Percentiles rank a stretch among this genome's conserved stretches.
Evolutionary conservation across 495 filamentous ascomycete species (phyloP).

Genomic region (Friedmanniomyces simplex): DNA sequence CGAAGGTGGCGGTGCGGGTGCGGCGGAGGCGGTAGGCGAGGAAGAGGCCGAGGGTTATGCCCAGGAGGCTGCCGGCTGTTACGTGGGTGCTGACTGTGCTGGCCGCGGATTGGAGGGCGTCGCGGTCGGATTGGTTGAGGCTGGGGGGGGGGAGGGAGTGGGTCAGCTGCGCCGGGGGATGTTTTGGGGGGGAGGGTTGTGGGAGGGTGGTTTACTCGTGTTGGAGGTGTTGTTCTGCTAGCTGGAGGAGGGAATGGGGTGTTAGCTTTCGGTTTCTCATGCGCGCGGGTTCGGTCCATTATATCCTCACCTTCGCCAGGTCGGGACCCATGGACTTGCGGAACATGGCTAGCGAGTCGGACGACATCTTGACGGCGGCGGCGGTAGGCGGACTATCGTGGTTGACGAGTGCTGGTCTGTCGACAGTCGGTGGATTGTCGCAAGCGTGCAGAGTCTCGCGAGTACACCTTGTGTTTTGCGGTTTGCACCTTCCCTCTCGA

Average conservation of each 20-base stretch:
- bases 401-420: too few species aligned
- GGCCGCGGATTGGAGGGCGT: constrained; percentile 45
- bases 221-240: constrained; percentile 55
- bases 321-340: constrained; percentile 44
- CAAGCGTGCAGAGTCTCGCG: too few species aligned
- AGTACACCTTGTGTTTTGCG: too few species aligned
- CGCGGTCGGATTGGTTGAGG: constrained; percentile 48
- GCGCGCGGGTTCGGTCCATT: too few species aligned
- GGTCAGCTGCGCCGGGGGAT: too few species aligned
- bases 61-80: constrained; percentile 48
- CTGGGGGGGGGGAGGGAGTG: constrained; percentile 21
- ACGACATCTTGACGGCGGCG: constrained; percentile 27
- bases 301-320: constrained; percentile 26
- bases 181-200: too few species aligned
- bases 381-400: too few species aligned
- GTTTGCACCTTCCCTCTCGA: too few species aligned
- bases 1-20: constrained; percentile 46
- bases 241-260: constrained; percentile 16
- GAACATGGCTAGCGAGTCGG: constrained; percentile 46
- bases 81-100: constrained; percentile 42
- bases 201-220: constrained; percentile 34
- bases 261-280: too few species aligned
- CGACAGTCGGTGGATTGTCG: too few species aligned
- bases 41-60: constrained; percentile 48
- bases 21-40: constrained; percentile 47